phyloP scores from a whole-genome alignment of 2,329 filamentous ascomycete species.

The Penicillium nordicum region DNA sequence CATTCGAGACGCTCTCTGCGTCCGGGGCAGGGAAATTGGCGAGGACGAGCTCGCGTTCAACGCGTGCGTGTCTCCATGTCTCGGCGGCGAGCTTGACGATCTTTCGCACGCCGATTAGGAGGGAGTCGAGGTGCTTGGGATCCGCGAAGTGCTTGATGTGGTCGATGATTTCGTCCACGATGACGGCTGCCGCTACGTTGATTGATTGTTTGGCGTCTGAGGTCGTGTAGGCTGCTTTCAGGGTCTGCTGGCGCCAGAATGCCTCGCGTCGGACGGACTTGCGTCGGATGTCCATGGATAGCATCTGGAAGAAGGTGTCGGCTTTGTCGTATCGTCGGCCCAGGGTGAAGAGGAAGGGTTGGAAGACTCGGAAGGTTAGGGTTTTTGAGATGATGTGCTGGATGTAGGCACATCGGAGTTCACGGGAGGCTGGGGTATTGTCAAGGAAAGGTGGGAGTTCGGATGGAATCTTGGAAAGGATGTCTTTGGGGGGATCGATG shows the following conservation, averaged over 20 bases:
- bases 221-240: conserved; percentile 56
- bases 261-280: conserved; percentile 57
- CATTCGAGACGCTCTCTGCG: conserved; percentile 33
- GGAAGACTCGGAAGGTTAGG: conserved; percentile 56
- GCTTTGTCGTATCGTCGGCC: conserved; percentile 54
- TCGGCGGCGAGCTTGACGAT: conserved; percentile 58
- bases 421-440: conserved; percentile 50
- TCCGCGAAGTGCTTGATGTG: conserved; percentile 54
- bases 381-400: conserved; percentile 56
- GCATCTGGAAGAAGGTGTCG: conserved; percentile 54
- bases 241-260: conserved; percentile 57
- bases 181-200: conserved; percentile 53
- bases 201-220: conserved; percentile 56
- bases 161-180: conserved; percentile 56
- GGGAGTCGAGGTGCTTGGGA: conserved; percentile 49
- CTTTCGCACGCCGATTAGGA: conserved; percentile 50
- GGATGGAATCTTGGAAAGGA: conserved; percentile 51
- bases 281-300: conserved; percentile 55
- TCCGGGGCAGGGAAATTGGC: conserved; percentile 49
- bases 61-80: conserved; percentile 56
- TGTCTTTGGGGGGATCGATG: conserved; percentile 49
- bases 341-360: conserved; percentile 57
- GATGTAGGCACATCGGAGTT: conserved; percentile 53
- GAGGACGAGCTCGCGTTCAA: conserved; percentile 55
- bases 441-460: conserved; percentile 54